Percentiles rank a stretch among this genome's conserved stretches.
Conservation (phyloP, 805 yeast genomes). For the Blastobotrys muscicola region DNA sequence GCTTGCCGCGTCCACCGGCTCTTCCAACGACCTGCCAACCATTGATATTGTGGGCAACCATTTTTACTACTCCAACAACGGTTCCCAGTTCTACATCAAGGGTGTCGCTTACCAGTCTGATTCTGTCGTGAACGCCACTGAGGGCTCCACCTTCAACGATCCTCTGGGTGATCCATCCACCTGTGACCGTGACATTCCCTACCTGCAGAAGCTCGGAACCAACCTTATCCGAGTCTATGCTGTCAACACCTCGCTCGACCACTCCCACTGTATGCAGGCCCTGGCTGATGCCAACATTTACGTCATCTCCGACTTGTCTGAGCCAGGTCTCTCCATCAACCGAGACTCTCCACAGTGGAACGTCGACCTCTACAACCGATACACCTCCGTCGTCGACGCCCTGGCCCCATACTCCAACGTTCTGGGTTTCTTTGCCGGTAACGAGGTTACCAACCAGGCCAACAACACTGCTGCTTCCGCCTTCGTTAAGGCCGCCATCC, state of each 20-base stretch:
- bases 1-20: constrained; percentile 12
- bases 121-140: constrained; percentile 38
- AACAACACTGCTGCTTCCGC: constrained; percentile 86
- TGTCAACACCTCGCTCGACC: constrained; percentile 60
- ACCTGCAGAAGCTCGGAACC: constrained; percentile 54
- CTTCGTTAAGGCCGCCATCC: constrained; percentile 89
- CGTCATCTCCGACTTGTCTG: constrained; percentile 81
- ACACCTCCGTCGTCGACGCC: constrained; percentile 72
- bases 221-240: constrained; percentile 84
- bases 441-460: constrained; percentile 81
- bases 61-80: constrained; percentile 63
- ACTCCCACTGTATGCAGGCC: constrained; percentile 67
- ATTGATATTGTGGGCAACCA: constrained; percentile 63
- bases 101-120: constrained; percentile 85
- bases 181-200: constrained; percentile 80
- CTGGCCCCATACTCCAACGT: constrained; percentile 71
- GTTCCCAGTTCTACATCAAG: constrained; percentile 74
- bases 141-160: constrained; percentile 60
- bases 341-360: constrained; percentile 77
- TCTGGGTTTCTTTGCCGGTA: constrained; percentile 94
- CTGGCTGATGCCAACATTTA: constrained; percentile 83
- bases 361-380: constrained; percentile 59
- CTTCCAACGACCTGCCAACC: constrained; percentile 33
- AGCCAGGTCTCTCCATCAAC: constrained; percentile 70
- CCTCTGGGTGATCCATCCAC: constrained; percentile 63